Conservation (phyloP, 1,284 basidiomycete species). For the Wallemia mellicola region DNA sequence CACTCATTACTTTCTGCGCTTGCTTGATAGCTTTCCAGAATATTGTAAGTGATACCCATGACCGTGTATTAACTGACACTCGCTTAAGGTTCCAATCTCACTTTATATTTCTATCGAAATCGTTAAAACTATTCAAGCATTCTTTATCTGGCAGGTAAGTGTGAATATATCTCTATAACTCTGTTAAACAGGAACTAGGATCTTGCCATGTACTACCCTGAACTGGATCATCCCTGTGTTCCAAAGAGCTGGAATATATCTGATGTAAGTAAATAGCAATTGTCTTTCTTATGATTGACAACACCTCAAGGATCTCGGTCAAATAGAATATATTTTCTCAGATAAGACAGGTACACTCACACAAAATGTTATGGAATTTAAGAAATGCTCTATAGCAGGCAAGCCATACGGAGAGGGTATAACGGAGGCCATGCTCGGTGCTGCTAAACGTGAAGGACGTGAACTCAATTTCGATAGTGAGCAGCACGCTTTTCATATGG, state of each 20-base stretch:
- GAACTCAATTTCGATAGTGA: conserved; percentile 31
- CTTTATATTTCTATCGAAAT: conserved; percentile 94
- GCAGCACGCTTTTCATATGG: conserved; percentile 36
- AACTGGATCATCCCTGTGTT: conserved; percentile 54
- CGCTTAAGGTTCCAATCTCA: conserved; percentile 39
- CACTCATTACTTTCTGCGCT: conserved; percentile 42
- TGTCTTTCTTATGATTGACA: too few species aligned
- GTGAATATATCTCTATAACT: background rate
- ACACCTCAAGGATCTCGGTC: conserved; percentile 88
- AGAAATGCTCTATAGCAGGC: conserved; percentile 70
- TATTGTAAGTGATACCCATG: conserved; percentile 22
- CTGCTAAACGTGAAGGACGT: conserved; percentile 50
- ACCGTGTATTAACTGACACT: background rate
- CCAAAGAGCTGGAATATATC: conserved; percentile 94
- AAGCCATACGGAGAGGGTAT: conserved; percentile 68
- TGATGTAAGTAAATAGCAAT: too few species aligned
- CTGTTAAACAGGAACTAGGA: conserved; percentile 27
- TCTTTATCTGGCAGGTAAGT: conserved; percentile 32
- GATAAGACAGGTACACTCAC: conserved; percentile 94
- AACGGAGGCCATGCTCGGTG: conserved; percentile 80
- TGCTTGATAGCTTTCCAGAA: conserved; percentile 89
- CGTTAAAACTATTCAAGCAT: conserved; percentile 90
- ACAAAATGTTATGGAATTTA: conserved; percentile 90
- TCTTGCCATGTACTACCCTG: conserved; percentile 79
- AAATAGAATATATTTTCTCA: conserved; percentile 91